phyloP scores from a whole-genome alignment of 2,329 filamentous ascomycete genomes.

The Exophiala alcalophila region DNA sequence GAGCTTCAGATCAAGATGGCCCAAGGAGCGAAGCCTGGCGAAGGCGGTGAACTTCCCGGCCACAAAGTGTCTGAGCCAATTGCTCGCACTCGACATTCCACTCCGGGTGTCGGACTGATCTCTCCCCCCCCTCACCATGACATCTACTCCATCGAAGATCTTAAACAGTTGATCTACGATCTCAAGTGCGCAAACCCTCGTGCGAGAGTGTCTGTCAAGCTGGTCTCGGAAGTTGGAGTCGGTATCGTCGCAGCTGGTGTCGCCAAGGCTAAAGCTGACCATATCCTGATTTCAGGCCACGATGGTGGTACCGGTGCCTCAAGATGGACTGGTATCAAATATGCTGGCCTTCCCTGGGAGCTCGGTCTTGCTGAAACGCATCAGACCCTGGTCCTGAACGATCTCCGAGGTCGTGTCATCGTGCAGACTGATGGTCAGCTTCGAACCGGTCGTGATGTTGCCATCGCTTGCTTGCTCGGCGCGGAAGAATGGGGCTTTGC shows the following conservation, averaged over 20 bases:
- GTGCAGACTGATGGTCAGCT: conserved; percentile 96
- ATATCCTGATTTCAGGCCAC: conserved; percentile 94
- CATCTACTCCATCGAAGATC: conserved; percentile 96
- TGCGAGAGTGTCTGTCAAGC: conserved; percentile 90
- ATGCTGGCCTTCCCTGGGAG: conserved; percentile 95
- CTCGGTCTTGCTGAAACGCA: conserved; percentile 94
- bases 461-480: conserved; percentile 89
- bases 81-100: conserved; percentile 91
- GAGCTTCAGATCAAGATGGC: conserved; percentile 99
- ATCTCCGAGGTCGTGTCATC: conserved; percentile 89
- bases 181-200: conserved; percentile 94
- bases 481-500: conserved; percentile 99
- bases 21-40: conserved; percentile 94
- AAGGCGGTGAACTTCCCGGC: conserved; percentile 93
- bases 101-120: conserved; percentile 91
- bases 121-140: conserved; percentile 96
- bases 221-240: conserved; percentile 94
- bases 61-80: conserved; percentile 96
- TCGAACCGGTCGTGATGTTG: conserved; percentile 86
- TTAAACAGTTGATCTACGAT: conserved; percentile 97
- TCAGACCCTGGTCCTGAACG: conserved; percentile 92
- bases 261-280: conserved; percentile 94
- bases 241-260: conserved; percentile 97
- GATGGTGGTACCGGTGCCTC: conserved; percentile 96
- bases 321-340: conserved; percentile 98